Base-by-base conservation (phyloP, 2,329 filamentous ascomycete species). In the Trichophyton mentagrophytes region DNA sequence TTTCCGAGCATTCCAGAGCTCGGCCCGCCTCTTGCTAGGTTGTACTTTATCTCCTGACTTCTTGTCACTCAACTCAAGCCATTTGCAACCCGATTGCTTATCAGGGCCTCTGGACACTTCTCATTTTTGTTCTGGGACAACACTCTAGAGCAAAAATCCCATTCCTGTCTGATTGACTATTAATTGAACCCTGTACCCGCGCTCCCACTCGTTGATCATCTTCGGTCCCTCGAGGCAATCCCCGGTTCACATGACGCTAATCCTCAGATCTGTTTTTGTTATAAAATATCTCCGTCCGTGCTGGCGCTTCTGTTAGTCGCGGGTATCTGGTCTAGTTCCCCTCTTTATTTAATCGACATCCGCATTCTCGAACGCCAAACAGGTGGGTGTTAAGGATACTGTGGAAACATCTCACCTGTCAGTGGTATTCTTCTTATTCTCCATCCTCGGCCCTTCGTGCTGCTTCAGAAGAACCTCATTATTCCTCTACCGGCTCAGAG, bases 1-100 rank as follows among this genome's bases (percentile, higher is more conserved):
- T 17, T 59, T 59, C 57, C 57, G 57, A 59, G 42, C 38, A 33
- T 59, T 47, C 57, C 57, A 59, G 27, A 17, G 25, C 40, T 33
- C 17, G 22, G 25, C 22, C 42, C 57, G 57, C 42, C 57, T 47
- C 57, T 46, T 57, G 25, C 49, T 27, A 25, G 17, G 27, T 33
- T 53, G 49, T 53, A 53, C 33, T 53, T 53, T 53, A 30, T 53
- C 49, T 53, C 27, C 49, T 53, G 49, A 30, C 38, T 57, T 57
- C 40, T 59, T 30, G 57, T 44, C 40, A 46, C 42, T 25, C 57
- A 47, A 59, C 17, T 59, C 57, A 46, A 30, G n/a, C 38, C 30
- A 58, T 38, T 36, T 44, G 22, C 38, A 33, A 44, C 17, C 57
- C 20, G 33, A 20, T 44, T 33, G 57, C 42, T 44, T 42, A 38